Evolutionary conservation across 140 eudicot species (phyloP).

Genomic region (Senecio squalidus): DNA sequence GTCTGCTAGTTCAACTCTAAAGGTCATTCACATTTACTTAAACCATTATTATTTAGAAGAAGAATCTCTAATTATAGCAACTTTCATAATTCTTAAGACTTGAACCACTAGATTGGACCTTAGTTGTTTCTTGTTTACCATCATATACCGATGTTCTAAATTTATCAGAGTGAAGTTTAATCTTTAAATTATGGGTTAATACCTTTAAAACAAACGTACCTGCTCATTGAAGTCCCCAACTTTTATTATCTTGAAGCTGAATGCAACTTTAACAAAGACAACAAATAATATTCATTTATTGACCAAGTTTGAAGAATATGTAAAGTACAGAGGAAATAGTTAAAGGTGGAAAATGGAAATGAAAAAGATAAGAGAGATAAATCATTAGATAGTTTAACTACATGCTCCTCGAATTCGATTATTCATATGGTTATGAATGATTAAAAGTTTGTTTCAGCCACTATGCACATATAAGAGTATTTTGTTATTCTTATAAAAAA

Average conservation of each 20-base stretch:
- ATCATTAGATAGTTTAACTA: background rate
- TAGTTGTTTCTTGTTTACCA: too few species aligned
- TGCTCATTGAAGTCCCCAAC: too few species aligned
- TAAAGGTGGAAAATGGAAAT: background rate
- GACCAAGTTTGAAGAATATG: background rate
- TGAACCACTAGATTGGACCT: too few species aligned
- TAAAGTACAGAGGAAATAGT: background rate
- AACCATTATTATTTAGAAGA: too few species aligned
- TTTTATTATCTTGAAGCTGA: background rate
- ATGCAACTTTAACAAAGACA: background rate
- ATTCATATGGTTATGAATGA: background rate
- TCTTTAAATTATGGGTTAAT: too few species aligned
- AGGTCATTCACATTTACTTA: too few species aligned
- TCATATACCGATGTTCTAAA: too few species aligned
- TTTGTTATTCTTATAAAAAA: background rate
- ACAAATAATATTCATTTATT: background rate
- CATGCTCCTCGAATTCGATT: background rate
- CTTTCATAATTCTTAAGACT: too few species aligned
- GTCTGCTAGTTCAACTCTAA: too few species aligned
- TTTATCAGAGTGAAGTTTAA: too few species aligned
- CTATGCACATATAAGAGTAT: background rate
- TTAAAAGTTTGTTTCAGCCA: background rate
- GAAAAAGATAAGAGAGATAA: background rate
- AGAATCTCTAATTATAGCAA: too few species aligned
- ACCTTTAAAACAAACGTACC: too few species aligned